Conservation (phyloP, 2,329 filamentous ascomycete species). For the Fusarium newnesense region DNA sequence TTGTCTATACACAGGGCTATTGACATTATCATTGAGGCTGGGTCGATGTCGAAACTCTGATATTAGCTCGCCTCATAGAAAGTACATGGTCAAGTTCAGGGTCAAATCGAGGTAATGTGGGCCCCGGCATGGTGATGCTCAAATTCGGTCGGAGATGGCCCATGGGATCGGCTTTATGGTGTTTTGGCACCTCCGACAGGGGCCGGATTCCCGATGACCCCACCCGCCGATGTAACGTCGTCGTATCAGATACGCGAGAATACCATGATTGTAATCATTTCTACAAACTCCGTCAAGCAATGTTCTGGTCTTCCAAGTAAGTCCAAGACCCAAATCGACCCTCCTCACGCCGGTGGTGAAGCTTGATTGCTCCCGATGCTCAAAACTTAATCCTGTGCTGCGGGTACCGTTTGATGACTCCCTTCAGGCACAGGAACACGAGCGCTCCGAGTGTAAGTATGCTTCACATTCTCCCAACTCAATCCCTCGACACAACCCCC, state of each 20-base stretch:
- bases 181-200: constrained; percentile 16
- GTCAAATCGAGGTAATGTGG: neutral
- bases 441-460: constrained; percentile 59
- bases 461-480: constrained; percentile 51
- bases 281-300: neutral
- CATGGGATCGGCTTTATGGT: constrained; percentile 32
- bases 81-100: neutral
- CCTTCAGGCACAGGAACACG: constrained; percentile 56
- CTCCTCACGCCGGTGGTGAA: neutral
- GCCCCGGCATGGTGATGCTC: constrained; percentile 5
- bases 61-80: neutral
- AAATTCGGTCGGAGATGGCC: constrained; percentile 25
- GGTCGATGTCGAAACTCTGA: neutral
- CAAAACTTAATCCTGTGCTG: neutral
- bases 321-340: neutral
- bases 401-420: constrained; percentile 38
- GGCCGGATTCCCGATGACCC: constrained; percentile 23
- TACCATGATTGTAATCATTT: neutral
- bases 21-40: neutral
- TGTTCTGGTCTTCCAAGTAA: neutral
- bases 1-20: neutral
- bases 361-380: neutral
- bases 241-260: neutral
- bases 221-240: neutral
- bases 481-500: constrained; percentile 57